phyloP scores from a whole-genome alignment of 2,329 filamentous ascomycete genomes.

The Phaeosphaeriaceae sp. region DNA sequence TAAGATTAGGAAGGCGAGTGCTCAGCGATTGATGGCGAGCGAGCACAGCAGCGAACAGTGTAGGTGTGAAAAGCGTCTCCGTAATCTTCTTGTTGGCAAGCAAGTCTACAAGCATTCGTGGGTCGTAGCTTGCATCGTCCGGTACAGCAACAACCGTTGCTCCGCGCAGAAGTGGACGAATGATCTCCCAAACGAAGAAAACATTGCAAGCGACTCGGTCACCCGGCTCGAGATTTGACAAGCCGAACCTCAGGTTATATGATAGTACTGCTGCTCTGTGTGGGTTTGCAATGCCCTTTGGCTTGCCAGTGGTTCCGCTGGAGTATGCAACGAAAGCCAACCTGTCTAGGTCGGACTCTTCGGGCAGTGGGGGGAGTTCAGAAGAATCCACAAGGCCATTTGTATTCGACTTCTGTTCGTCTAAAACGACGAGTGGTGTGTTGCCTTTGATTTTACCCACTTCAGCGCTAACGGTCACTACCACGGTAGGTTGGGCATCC shows the following conservation, averaged over 20 bases:
- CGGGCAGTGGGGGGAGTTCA: conserved; percentile 60
- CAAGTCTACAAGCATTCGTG: conserved; percentile 74
- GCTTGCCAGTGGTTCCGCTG: conserved; percentile 77
- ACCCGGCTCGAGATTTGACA: conserved; percentile 73
- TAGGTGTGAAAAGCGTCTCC: conserved; percentile 85
- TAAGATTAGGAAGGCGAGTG: conserved; percentile 68
- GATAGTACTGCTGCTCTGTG: conserved; percentile 76
- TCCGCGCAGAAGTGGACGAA: conserved; percentile 76
- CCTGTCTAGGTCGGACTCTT: conserved; percentile 73
- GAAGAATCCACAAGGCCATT: conserved; percentile 50
- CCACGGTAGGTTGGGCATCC: conserved; percentile 73
- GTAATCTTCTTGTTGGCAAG: conserved; percentile 71
- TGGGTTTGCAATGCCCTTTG: conserved; percentile 83
- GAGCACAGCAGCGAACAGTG: conserved; percentile 76
- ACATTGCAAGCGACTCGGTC: conserved; percentile 88
- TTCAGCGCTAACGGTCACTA: conserved; percentile 72
- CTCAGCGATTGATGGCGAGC: conserved; percentile 72
- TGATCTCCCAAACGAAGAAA: conserved; percentile 86
- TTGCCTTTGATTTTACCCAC: conserved; percentile 69
- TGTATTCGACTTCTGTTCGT: conserved; percentile 50
- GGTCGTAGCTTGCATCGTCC: conserved; percentile 80
- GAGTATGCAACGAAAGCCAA: conserved; percentile 84
- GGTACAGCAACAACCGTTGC: conserved; percentile 78
- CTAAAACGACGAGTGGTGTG: conserved; percentile 70
- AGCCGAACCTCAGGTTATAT: conserved; percentile 73